These are phyloP conservation scores for Wallacemonas sp. DNA, from an alignment of 208 protist genomes.

Conservation along the genomic window DNA sequence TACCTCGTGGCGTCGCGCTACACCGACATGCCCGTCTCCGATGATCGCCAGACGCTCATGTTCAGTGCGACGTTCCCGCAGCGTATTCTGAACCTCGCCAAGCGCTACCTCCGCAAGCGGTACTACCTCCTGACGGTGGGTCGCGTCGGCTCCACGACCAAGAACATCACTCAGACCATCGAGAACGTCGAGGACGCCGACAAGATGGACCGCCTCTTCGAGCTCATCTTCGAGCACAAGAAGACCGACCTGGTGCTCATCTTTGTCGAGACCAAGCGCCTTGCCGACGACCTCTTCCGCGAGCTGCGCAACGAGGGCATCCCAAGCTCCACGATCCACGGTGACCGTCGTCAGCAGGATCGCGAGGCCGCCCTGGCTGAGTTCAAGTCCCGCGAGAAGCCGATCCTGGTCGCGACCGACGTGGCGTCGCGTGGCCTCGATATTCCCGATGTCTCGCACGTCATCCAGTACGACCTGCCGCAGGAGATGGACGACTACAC, in stretches of 20 bases:
- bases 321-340: conserved; percentile 94
- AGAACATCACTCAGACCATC: conserved; percentile 95
- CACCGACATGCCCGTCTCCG: conserved; percentile 91
- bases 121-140: conserved; percentile 98
- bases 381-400: conserved; percentile 87
- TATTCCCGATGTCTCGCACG: conserved; percentile 95
- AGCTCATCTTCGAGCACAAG: conserved; percentile 74
- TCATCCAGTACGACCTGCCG: conserved; percentile 98
- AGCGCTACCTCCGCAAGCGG: conserved; percentile 96
- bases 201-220: conserved; percentile 79
- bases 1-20: conserved; percentile 94
- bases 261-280: conserved; percentile 99
- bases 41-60: conserved; percentile 98
- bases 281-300: conserved; percentile 89
- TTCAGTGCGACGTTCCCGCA: conserved; percentile 99
- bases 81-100: conserved; percentile 97
- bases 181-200: conserved; percentile 56
- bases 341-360: conserved; percentile 91
- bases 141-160: conserved; percentile 96
- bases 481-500: conserved; percentile 98
- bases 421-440: conserved; percentile 98
- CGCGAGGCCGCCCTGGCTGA: conserved; percentile 82
- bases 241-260: conserved; percentile 88
- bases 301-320: conserved; percentile 81
- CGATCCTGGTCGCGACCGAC: conserved; percentile 98